Evolutionary conservation across 495 filamentous ascomycete genomes (phyloP), one percentile per base, ranked within the genome.

Genomic region (Xylaria cubensis): DNA sequence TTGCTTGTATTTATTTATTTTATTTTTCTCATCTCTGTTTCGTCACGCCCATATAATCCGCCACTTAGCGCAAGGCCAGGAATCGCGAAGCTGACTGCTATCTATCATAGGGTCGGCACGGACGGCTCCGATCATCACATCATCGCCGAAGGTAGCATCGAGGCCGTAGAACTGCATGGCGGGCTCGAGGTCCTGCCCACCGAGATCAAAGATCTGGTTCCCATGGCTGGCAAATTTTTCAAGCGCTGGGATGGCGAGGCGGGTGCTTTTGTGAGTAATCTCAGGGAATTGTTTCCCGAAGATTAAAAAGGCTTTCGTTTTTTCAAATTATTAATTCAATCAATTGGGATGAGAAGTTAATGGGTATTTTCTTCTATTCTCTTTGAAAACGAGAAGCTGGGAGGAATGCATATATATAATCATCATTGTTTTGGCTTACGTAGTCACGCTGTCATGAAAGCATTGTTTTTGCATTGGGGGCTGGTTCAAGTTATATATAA

Each of bases 121-220:
- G 77, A 79, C 15, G 77, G 77, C 29, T 75, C 74, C 84, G 89
- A 78, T 89, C 87, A 81, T 79, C 89, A 74, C 86, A 93, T 78
- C 90, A 92, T 98, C 8, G 92, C 94, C 7, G 92, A 97, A 81
- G 93, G 97, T 74, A 98, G 96, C 74, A 92, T 97, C 63, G 85
- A 89, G 67, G 84, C 90, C 29, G 81, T 93, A 53, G 78, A 83
- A 2, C 82, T 88, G 51, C 82, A 82, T 46, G 77, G 74, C 9
- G 65, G 80, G 74, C 51, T 84, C 72, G 74, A 89, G 0, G 77
- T 74, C 29, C 64, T 79, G 0, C 77, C 77, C 0, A 44, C 76
- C 8, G 75, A 79, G 69, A 78, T 79, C 67, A 75, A 81, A 13
- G 83, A 84, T 4, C 81, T 97, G 64, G 86, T 91, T 73, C 83